Evolutionary conservation across 2,329 filamentous ascomycete species (phyloP).

Genomic region (Magnaporthales sp.): DNA sequence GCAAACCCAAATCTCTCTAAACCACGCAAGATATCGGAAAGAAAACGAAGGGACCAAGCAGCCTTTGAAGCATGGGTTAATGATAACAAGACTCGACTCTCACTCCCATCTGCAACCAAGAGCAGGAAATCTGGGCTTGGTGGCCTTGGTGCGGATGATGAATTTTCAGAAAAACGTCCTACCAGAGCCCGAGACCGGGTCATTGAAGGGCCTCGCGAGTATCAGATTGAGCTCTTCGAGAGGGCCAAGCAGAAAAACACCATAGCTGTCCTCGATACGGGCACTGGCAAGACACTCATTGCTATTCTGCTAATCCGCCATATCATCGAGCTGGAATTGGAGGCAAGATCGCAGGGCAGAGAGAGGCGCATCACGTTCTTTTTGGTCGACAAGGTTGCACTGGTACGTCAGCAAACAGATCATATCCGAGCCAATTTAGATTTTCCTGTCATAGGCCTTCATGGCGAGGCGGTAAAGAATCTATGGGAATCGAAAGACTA

Average conservation of each 20-base stretch:
- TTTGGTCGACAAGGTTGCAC: conserved; percentile 76
- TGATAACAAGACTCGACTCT: conserved; percentile 26
- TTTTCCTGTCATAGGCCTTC: conserved; percentile 64
- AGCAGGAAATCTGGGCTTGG: neutral
- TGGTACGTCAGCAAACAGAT: conserved; percentile 82
- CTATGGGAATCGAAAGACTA: conserved; percentile 29
- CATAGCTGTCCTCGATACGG: conserved; percentile 90
- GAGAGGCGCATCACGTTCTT: conserved; percentile 70
- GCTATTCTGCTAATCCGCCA: conserved; percentile 77
- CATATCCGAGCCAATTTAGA: conserved; percentile 77
- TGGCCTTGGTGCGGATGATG: neutral
- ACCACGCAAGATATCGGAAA: conserved; percentile 31
- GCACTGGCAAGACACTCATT: conserved; percentile 94
- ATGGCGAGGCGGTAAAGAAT: conserved; percentile 54
- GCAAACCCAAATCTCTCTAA: conserved; percentile 19
- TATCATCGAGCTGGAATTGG: conserved; percentile 68
- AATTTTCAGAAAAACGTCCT: neutral
- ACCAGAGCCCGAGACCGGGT: conserved; percentile 38
- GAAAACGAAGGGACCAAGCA: conserved; percentile 39
- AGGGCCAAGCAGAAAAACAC: conserved; percentile 76
- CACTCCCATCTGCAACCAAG: conserved; percentile 8
- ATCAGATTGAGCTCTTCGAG: conserved; percentile 88
- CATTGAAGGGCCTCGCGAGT: conserved; percentile 75
- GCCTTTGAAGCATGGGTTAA: conserved; percentile 37
- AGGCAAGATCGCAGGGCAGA: conserved; percentile 53